Percentiles rank a stretch among this genome's conserved stretches.
These are phyloP conservation scores for Bondarzewia mesenterica DNA, from an alignment of 1,284 basidiomycete species.

Conservation along the genomic window DNA sequence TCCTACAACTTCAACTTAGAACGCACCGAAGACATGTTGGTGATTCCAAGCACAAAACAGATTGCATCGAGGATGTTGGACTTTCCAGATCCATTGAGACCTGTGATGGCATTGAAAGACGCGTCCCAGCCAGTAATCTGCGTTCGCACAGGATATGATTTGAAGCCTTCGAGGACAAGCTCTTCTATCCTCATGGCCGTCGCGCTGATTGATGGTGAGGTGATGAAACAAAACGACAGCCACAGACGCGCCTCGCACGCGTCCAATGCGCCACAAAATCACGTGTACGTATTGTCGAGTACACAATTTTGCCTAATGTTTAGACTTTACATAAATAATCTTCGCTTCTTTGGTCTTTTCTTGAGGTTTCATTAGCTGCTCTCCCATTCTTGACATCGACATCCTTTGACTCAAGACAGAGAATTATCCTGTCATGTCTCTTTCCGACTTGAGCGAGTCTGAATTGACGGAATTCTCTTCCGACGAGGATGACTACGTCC, in stretches of 20 bases:
- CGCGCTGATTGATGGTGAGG: no score
- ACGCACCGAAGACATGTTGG: slow-evolving; percentile 80
- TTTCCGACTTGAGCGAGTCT: slow-evolving; percentile 26
- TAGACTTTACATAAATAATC: no score
- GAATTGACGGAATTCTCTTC: slow-evolving; percentile 36
- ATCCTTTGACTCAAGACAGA: not conserved
- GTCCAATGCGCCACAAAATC: not conserved
- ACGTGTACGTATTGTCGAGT: no score
- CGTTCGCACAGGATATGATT: slow-evolving; percentile 94
- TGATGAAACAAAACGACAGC: not conserved
- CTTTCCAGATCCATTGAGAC: slow-evolving; percentile 91
- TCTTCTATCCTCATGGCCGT: slow-evolving; percentile 71
- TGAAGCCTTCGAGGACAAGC: slow-evolving; percentile 83
- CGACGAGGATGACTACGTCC: slow-evolving; percentile 27
- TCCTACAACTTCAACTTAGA: no score
- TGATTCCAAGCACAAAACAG: slow-evolving; percentile 95
- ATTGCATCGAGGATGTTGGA: slow-evolving; percentile 98
- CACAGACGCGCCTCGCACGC: slow-evolving; percentile 5
- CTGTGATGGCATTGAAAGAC: slow-evolving; percentile 97
- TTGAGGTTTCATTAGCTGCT: no score
- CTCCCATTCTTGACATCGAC: no score
- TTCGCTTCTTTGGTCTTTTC: not conserved
- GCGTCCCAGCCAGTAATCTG: slow-evolving; percentile 93
- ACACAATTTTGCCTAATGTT: no score
- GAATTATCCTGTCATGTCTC: slow-evolving; percentile 10